Base-by-base conservation (phyloP, 2,329 filamentous ascomycete genomes). In the Macrophomina phaseolina region DNA sequence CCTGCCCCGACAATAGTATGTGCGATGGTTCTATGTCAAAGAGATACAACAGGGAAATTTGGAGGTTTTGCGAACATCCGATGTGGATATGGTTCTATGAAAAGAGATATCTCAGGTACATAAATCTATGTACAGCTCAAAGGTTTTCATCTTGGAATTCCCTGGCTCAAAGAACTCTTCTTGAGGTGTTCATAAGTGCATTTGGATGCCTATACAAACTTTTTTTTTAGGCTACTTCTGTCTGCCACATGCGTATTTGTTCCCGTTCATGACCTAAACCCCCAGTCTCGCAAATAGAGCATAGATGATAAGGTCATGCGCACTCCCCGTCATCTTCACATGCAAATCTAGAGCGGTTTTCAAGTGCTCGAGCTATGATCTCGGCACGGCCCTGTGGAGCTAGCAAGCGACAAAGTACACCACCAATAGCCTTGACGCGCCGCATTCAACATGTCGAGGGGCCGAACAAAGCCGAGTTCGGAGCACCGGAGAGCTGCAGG, bases 401-500 rank as follows among this genome's bases (percentile, higher is more conserved):
- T 28, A 16, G 30, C 28, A n/a, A 36, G 36, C 32, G 30, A 12
- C 56, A 18, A 23, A 32, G 46, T 18, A 4, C 14, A 28, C 58
- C 23, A 23, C 23, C 23, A 23, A 23, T 23, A 48, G 42, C 56
- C 40, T 28, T 18, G 32, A 9, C 23, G 23, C 40, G 18, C 56
- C 32, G 32, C 30, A 49, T 62, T 62, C 58, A 30, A 42, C 45
- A 62, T 28, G 30, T 6, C 6, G 11, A 36, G 49, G 28, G 49
- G 58, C 58, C 45, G 58, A 49, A n/a, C 42, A 36, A 49, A n/a
- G n/a, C 58, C 58, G 58, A 62, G 58, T 42, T 38, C 58, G 58
- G 58, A 62, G 32, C 1, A 28, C 42, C 58, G 58, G 58, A 62
- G 55, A 45, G 28, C n/a, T 8, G 45, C 56, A 61, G 45, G 46